Conservation (phyloP, 2,329 filamentous ascomycete genomes). For the Fusarium floridanum region DNA sequence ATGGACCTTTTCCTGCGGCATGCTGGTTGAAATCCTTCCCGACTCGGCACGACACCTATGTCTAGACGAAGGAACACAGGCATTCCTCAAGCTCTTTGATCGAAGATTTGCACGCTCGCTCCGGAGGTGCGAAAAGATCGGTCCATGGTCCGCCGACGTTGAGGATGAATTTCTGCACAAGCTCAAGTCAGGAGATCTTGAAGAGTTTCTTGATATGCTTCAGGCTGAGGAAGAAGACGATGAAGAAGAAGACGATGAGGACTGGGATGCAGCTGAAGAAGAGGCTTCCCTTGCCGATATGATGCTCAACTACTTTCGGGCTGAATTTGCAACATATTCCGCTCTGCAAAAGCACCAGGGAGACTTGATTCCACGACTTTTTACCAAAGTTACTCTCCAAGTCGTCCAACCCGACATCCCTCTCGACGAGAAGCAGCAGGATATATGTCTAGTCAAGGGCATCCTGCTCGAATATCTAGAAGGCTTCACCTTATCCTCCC, state of each 20-base stretch:
- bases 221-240: neutral
- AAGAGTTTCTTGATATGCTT: slow-evolving; percentile 10
- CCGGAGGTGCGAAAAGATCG: slow-evolving; percentile 23
- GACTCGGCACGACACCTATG: neutral
- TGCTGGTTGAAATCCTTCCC: slow-evolving; percentile 35
- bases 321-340: slow-evolving; percentile 37
- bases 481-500: slow-evolving; percentile 24
- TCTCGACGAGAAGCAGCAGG: slow-evolving; percentile 2
- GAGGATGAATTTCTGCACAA: neutral
- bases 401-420: neutral
- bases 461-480: slow-evolving; percentile 38
- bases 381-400: slow-evolving; percentile 22
- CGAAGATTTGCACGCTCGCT: slow-evolving; percentile 32
- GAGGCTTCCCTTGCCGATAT: slow-evolving; percentile 32
- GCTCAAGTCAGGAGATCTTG: neutral
- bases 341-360: slow-evolving; percentile 34
- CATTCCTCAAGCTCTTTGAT: slow-evolving; percentile 44
- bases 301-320: slow-evolving; percentile 11
- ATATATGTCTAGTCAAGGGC: slow-evolving; percentile 26
- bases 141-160: slow-evolving; percentile 11
- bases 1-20: slow-evolving; percentile 32
- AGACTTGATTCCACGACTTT: slow-evolving; percentile 30
- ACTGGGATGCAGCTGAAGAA: slow-evolving; percentile 33
- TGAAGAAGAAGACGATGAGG: slow-evolving; percentile 5
- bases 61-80: neutral